These are phyloP conservation scores for Neobulgaria alba DNA, from an alignment of 2,329 filamentous ascomycete genomes.

Conservation along the genomic window DNA sequence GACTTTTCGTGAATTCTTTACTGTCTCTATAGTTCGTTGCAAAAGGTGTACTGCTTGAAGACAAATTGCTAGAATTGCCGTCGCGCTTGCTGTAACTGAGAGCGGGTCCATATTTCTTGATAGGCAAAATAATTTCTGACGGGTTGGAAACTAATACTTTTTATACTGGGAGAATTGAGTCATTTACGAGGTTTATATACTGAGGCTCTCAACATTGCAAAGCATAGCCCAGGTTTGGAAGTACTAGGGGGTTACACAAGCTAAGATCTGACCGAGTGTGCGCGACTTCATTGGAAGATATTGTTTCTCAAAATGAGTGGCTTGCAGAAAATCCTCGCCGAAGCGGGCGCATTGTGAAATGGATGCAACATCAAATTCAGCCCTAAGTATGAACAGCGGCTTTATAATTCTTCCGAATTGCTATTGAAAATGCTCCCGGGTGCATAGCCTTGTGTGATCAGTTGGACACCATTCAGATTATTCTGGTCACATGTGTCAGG, in stretches of 20 bases:
- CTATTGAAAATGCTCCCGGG: no score
- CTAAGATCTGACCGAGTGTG: background rate
- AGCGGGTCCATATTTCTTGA: conserved; percentile 3
- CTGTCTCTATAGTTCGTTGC: conserved; percentile 3
- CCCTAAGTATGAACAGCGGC: no score
- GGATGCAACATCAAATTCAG: no score
- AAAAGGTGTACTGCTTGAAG: conserved; percentile 5
- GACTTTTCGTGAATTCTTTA: conserved; percentile 4
- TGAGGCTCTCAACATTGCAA: background rate
- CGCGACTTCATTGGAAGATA: conserved; percentile 1
- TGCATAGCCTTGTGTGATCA: no score
- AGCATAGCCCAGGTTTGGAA: no score
- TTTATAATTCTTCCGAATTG: no score
- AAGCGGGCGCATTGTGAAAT: no score
- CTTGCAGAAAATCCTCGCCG: conserved; percentile 1
- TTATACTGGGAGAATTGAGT: no score
- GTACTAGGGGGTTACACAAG: conserved; percentile 1
- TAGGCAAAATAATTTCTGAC: no score
- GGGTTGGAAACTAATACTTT: no score
- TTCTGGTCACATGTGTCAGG: no score
- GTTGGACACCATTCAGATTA: no score
- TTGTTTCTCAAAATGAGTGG: background rate
- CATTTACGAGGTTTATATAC: background rate
- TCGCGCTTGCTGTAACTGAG: conserved; percentile 1
- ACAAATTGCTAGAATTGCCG: conserved; percentile 2